Percentiles rank a stretch among this genome's conserved stretches.
Conservation (phyloP, 2,329 filamentous ascomycete species). For the Neofusicoccum umdonicola region DNA sequence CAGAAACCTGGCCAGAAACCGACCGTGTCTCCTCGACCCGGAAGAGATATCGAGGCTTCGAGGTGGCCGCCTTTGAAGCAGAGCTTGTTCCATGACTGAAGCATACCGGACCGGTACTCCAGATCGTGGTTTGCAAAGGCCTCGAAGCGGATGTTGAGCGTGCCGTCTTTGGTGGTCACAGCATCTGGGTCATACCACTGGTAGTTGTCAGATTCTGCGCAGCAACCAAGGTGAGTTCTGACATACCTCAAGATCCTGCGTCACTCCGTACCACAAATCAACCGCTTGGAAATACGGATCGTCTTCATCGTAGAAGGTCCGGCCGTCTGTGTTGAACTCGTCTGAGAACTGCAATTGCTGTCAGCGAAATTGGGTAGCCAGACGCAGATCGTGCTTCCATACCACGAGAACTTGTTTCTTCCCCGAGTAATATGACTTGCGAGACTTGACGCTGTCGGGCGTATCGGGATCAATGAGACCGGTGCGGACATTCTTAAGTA, state of each 20-base stretch:
- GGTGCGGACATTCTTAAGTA: constrained; percentile 57
- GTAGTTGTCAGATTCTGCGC: not conserved
- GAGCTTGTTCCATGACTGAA: constrained; percentile 71
- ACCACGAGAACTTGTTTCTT: constrained; percentile 63
- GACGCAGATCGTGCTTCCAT: constrained; percentile 17
- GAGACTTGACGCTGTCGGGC: constrained; percentile 55
- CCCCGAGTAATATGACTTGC: constrained; percentile 55
- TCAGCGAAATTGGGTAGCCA: constrained; percentile 7
- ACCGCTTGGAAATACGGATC: constrained; percentile 67
- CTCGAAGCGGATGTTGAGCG: constrained; percentile 64
- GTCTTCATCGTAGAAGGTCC: constrained; percentile 69
- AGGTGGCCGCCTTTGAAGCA: constrained; percentile 70
- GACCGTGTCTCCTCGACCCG: constrained; percentile 62
- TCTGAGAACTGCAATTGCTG: constrained; percentile 59
- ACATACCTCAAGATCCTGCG: constrained; percentile 62
- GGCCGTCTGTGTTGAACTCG: constrained; percentile 66
- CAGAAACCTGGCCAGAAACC: constrained; percentile 77
- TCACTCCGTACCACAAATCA: constrained; percentile 71
- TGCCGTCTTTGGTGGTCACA: constrained; percentile 60
- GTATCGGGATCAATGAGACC: constrained; percentile 68
- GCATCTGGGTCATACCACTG: constrained; percentile 71
- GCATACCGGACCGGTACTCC: constrained; percentile 69
- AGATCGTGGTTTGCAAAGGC: constrained; percentile 63
- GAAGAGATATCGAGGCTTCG: constrained; percentile 68
- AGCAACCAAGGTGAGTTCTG: not conserved